Conservation (phyloP, 139 green algal genomes). For the Auxenochlorella protothecoides region DNA sequence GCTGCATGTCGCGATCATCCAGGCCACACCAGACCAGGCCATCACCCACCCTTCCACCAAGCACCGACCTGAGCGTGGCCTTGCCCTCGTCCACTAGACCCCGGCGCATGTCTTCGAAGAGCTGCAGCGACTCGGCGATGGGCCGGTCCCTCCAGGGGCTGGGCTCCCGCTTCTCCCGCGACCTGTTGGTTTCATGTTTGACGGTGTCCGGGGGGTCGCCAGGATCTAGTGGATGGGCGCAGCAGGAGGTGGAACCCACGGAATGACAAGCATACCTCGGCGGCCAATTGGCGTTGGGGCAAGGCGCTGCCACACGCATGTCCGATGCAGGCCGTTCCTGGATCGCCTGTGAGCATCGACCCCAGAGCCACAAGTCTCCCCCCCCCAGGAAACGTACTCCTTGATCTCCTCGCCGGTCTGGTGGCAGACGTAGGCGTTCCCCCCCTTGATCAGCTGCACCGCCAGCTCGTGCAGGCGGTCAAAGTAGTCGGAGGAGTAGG, state of each 20-base stretch:
- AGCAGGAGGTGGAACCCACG: too few species aligned
- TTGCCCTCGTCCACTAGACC: slow-evolving; percentile 84
- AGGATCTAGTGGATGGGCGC: too few species aligned
- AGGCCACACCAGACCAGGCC: too few species aligned
- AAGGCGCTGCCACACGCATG: too few species aligned
- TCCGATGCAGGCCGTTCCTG: too few species aligned
- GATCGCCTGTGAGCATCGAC: too few species aligned
- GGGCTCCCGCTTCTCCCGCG: slow-evolving; percentile 56
- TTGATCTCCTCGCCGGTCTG: slow-evolving; percentile 92
- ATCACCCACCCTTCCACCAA: not conserved
- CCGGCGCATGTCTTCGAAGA: slow-evolving; percentile 95
- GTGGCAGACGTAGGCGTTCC: slow-evolving; percentile 92
- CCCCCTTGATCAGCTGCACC: slow-evolving; percentile 80
- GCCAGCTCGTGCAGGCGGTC: slow-evolving; percentile 83
- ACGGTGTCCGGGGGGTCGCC: too few species aligned
- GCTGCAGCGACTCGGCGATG: slow-evolving; percentile 70
- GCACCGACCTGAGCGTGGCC: slow-evolving; percentile 69
- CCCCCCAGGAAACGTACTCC: slow-evolving; percentile 15
- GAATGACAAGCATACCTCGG: too few species aligned
- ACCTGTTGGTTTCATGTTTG: not conserved
- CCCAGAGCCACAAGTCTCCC: too few species aligned
- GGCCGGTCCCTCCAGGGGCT: slow-evolving; percentile 85
- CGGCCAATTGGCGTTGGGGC: too few species aligned
- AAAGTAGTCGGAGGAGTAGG: slow-evolving; percentile 94
- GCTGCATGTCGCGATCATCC: too few species aligned